A percentile compares a stretch with the other conserved stretches of the same genome.
These are phyloP conservation scores for Rutstroemia sp. DNA, from an alignment of 2,329 filamentous ascomycete species.

Conservation along the genomic window DNA sequence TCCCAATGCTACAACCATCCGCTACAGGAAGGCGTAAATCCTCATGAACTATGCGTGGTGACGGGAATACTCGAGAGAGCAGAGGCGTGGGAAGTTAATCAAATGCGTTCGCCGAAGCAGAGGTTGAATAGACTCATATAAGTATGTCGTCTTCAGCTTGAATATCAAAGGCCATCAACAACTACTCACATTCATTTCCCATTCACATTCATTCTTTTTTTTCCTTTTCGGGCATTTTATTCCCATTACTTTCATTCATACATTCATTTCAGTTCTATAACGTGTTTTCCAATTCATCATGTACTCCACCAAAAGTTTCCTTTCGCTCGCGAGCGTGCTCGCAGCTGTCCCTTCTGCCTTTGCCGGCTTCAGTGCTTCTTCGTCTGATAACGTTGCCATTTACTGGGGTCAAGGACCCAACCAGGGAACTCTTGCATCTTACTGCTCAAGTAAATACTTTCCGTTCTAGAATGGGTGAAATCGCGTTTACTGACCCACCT, in stretches of 20 bases:
- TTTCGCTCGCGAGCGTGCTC: conserved; percentile 5
- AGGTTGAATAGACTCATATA: conserved; percentile 1
- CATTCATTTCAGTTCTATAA: not conserved
- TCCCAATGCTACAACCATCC: not conserved
- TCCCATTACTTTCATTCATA: conserved; percentile 9
- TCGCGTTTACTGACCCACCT: not conserved
- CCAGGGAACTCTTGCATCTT: conserved; percentile 7
- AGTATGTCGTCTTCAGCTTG: not conserved
- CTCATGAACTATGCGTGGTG: conserved; percentile 5
- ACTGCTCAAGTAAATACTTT: conserved; percentile 5
- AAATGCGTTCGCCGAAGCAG: not conserved
- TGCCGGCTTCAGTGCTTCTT: conserved; percentile 36
- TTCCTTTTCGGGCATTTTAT: conserved; percentile 4
- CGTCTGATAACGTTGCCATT: conserved; percentile 47
- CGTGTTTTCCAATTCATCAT: conserved; percentile 6
- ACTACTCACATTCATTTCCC: conserved; percentile 9
- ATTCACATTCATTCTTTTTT: conserved; percentile 5
- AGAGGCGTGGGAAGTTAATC: not conserved
- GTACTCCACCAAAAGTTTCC: conserved; percentile 7
- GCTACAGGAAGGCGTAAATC: conserved; percentile 1
- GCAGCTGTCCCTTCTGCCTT: conserved; percentile 26
- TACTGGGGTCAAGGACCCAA: conserved; percentile 48
- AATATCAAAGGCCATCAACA: conserved; percentile 1
- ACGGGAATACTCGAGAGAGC: not conserved
- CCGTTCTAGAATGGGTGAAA: not conserved